phyloP scores from a whole-genome alignment of 176 grass and related monocot species.

The Carex pumila region DNA sequence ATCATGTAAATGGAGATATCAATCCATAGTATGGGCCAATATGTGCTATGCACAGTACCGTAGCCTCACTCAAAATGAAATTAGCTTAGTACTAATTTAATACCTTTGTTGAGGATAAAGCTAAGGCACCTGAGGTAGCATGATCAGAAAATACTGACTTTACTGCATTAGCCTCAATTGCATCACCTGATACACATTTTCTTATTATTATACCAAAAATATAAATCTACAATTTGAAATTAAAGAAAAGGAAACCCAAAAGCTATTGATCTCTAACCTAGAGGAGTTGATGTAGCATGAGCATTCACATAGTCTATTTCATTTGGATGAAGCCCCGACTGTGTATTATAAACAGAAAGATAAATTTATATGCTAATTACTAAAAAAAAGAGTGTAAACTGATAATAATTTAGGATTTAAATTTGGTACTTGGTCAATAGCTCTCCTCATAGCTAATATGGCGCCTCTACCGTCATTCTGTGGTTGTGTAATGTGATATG shows the following conservation, averaged over 20 bases:
- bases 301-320: slow-evolving; percentile 91
- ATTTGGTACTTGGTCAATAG: slow-evolving; percentile 55
- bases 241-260: background rate
- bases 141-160: slow-evolving; percentile 67
- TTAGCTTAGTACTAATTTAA: background rate
- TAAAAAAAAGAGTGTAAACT: background rate
- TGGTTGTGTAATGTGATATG: slow-evolving; percentile 92
- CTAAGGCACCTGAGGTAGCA: slow-evolving; percentile 53
- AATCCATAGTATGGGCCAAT: no score
- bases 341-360: slow-evolving; percentile 13
- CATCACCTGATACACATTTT: slow-evolving; percentile 50
- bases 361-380: slow-evolving; percentile 4
- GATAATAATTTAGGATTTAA: background rate
- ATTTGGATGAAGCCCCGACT: slow-evolving; percentile 74
- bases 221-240: background rate
- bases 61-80: background rate
- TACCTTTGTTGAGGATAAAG: slow-evolving; percentile 91
- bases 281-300: slow-evolving; percentile 87
- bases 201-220: background rate
- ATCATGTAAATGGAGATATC: no score
- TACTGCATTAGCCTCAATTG: slow-evolving; percentile 62
- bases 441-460: slow-evolving; percentile 75
- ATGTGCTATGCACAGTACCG: no score
- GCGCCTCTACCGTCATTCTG: slow-evolving; percentile 71
- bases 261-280: slow-evolving; percentile 39